Percentiles rank a stretch among this genome's conserved stretches.
phyloP scores from a whole-genome alignment of 2,329 filamentous ascomycete species.

The Leptographium radiaticola region DNA sequence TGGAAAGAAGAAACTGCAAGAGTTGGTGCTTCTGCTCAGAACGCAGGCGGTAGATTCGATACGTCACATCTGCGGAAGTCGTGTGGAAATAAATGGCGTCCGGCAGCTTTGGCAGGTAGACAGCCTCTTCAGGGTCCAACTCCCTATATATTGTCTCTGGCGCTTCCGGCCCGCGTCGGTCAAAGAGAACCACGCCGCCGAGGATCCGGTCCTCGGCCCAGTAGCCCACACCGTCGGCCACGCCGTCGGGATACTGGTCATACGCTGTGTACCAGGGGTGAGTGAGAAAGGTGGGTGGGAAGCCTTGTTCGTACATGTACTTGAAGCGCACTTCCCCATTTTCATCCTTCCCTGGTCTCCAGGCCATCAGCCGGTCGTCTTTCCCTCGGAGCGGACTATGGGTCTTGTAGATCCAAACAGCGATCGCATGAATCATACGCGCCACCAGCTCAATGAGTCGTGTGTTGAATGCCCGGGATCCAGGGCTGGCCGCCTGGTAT shows the following conservation, averaged over 20 bases:
- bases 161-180: constrained; percentile 4
- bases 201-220: constrained; percentile 18
- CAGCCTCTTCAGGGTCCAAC: not conserved
- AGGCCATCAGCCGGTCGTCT: constrained; percentile 12
- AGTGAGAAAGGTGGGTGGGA: constrained; percentile 15
- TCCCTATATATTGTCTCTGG: not conserved
- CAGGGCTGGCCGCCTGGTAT: constrained; percentile 13
- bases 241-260: constrained; percentile 17
- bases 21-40: constrained; percentile 12
- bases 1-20: constrained; percentile 10
- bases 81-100: constrained; percentile 13
- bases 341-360: constrained; percentile 12
- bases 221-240: constrained; percentile 17
- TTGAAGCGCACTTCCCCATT: not conserved
- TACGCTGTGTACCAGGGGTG: constrained; percentile 15
- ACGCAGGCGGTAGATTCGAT: constrained; percentile 14
- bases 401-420: constrained; percentile 13
- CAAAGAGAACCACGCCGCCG: constrained; percentile 15
- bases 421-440: constrained; percentile 18
- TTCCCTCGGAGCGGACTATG: constrained; percentile 12
- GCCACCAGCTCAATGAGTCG: constrained; percentile 20
- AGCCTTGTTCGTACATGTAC: not conserved
- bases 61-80: constrained; percentile 7
- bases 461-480: constrained; percentile 15
- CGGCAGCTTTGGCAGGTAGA: not conserved